A percentile compares a stretch with the other conserved stretches of the same genome.
phyloP scores from a whole-genome alignment of 805 yeast species.

The Isabelozyma heimii region DNA sequence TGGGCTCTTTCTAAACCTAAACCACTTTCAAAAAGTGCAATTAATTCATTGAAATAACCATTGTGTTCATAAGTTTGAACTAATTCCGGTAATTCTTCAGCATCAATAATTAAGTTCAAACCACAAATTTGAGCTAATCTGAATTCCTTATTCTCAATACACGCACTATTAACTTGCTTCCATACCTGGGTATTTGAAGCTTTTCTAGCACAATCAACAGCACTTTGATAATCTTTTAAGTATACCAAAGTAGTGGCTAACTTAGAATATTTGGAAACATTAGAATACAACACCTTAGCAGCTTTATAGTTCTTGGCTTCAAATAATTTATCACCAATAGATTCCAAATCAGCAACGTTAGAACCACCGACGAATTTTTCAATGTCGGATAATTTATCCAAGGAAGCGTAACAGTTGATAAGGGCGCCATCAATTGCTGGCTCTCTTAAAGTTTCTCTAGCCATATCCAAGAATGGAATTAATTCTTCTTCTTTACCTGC shows the following conservation, averaged over 20 bases:
- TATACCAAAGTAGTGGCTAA: conserved; percentile 95
- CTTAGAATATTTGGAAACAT: conserved; percentile 90
- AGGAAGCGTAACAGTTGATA: conserved; percentile 79
- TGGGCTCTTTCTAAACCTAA: conserved; percentile 97
- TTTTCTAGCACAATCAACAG: conserved; percentile 98
- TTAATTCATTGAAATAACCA: conserved; percentile 90
- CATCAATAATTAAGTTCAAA: conserved; percentile 92
- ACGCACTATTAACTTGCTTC: conserved; percentile 97
- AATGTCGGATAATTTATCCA: conserved; percentile 73
- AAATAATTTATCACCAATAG: conserved; percentile 88
- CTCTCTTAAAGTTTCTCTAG: conserved; percentile 87
- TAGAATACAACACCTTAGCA: conserved; percentile 82
- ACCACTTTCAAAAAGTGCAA: conserved; percentile 92
- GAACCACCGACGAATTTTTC: conserved; percentile 81
- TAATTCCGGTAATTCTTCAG: conserved; percentile 91
- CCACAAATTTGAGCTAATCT: conserved; percentile 98
- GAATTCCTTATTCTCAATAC: conserved; percentile 92
- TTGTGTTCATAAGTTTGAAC: conserved; percentile 82
- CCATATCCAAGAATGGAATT: conserved; percentile 82
- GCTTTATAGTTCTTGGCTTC: conserved; percentile 83
- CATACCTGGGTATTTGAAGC: conserved; percentile 92
- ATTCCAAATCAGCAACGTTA: conserved; percentile 89
- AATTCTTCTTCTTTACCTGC: conserved; percentile 96
- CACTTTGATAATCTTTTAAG: conserved; percentile 88
- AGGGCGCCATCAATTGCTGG: conserved; percentile 91